phyloP scores from a whole-genome alignment of 2,329 filamentous ascomycete species.

The Claviceps purpurea region DNA sequence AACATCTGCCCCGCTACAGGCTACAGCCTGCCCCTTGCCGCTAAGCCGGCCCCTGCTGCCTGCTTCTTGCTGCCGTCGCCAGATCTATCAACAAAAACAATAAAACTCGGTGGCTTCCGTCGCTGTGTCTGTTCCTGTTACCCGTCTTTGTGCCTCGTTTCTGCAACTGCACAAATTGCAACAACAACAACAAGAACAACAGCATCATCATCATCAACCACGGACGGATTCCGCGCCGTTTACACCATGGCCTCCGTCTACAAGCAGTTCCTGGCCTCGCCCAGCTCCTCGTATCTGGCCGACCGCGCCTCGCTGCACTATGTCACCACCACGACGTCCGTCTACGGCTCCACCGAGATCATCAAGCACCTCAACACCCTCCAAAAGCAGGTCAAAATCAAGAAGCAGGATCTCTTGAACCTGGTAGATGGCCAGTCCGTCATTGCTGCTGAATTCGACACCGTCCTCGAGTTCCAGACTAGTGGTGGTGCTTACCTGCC shows the following conservation, averaged over 20 bases:
- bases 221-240: neutral
- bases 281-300: conserved; percentile 49
- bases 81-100: neutral
- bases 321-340: conserved; percentile 70
- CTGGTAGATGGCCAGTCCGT: conserved; percentile 57
- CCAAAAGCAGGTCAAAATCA: conserved; percentile 66
- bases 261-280: conserved; percentile 57
- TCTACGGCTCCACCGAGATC: conserved; percentile 60
- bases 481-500: conserved; percentile 81
- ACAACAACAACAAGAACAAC: neutral
- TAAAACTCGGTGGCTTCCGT: neutral
- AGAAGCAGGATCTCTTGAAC: conserved; percentile 63
- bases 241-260: conserved; percentile 39
- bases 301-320: conserved; percentile 65
- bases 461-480: conserved; percentile 65
- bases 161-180: neutral
- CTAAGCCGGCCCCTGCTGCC: too few species aligned
- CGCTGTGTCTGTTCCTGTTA: too few species aligned
- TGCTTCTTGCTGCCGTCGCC: too few species aligned
- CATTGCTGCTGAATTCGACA: conserved; percentile 74
- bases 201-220: neutral
- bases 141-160: too few species aligned
- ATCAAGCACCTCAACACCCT: conserved; percentile 67
- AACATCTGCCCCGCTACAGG: too few species aligned
- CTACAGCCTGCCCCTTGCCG: too few species aligned